Base-by-base conservation (phyloP, 1,139 yeast genomes). In the Lodderomyces theae region DNA sequence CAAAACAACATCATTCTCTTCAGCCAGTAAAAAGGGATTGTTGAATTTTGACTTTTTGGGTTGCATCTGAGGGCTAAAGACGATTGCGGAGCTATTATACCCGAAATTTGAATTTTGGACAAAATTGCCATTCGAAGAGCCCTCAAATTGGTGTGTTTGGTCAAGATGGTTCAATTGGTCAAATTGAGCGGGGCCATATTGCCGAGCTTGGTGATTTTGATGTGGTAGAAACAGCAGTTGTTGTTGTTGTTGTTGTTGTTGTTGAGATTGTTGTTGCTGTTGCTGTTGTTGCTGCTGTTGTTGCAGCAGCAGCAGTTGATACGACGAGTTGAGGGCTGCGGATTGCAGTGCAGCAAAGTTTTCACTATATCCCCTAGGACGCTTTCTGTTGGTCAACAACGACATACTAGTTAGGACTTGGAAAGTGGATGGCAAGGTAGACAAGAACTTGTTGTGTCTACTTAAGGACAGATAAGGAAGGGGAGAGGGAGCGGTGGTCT, bases 301-400 rank as follows among this genome's bases (percentile, higher is more conserved):
- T 29, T 16, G 30, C 24, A 13, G 38, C 9, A 26, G 13, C 19
- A 7, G 34, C 25, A 18, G 39, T 12, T 29, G 35, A 21, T 29
- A 23, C 12, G 26, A 19, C 15, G 22, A 13, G 12, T 37, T 12
- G 10, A 13, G 18, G 8, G 30, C 13, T 10, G 19, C 31, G 4
- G 31, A 13, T 24, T 26, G 51, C 18, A 17, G 30, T 6, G 19
- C n/a, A 44, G 62, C 70, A 48, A 68, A 66, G 28, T 64, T 59
- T 43, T 66, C 76, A 49, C 74, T 44, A 49, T 71, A 68, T 24
- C 75, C 76, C 54, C 77, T 64, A 31, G 77, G 76, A 49, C 77
- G 58, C 47, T 72, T 72, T 47, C 77, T 54, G 51, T 71, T 71
- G 21, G 42, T 36, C 9, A 42, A 33, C 21, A 42, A 22, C 8